Conservation (phyloP, 768 basidiomycete species). For the Tubosaeta sp. region DNA sequence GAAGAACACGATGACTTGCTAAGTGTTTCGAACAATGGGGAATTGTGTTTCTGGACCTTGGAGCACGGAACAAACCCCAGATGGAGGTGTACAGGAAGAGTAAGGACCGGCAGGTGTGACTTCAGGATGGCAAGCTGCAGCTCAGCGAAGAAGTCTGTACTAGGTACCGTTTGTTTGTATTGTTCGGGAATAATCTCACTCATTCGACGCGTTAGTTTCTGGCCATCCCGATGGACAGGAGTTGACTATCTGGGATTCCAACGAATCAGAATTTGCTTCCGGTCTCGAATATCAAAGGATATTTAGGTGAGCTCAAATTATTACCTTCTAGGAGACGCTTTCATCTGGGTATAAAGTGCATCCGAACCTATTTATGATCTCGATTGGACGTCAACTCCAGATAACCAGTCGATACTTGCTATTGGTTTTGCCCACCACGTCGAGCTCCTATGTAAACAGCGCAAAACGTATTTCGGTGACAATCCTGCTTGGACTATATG, state of each 20-base stretch:
- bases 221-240: conserved; percentile 60
- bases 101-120: conserved; percentile 63
- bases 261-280: conserved; percentile 88
- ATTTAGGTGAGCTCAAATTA: conserved; percentile 45
- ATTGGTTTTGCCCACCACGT: conserved; percentile 79
- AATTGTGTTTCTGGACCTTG: conserved; percentile 84
- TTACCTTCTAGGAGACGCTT: not conserved
- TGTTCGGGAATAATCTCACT: conserved; percentile 1
- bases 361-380: conserved; percentile 71
- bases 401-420: conserved; percentile 86
- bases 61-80: conserved; percentile 34
- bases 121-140: conserved; percentile 79
- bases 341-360: conserved; percentile 14
- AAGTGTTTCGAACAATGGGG: conserved; percentile 71
- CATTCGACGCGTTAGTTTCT: conserved; percentile 46
- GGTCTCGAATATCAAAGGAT: conserved; percentile 74
- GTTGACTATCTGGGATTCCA: conserved; percentile 95
- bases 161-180: conserved; percentile 51
- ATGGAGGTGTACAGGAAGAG: conserved; percentile 71
- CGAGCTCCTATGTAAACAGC: conserved; percentile 87
- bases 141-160: conserved; percentile 85
- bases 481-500: conserved; percentile 76
- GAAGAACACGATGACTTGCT: conserved; percentile 68
- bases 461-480: conserved; percentile 87
- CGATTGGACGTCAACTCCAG: conserved; percentile 91